Conservation (phyloP, 2,329 filamentous ascomycete species). For the Ceratocystis lukuohia region DNA sequence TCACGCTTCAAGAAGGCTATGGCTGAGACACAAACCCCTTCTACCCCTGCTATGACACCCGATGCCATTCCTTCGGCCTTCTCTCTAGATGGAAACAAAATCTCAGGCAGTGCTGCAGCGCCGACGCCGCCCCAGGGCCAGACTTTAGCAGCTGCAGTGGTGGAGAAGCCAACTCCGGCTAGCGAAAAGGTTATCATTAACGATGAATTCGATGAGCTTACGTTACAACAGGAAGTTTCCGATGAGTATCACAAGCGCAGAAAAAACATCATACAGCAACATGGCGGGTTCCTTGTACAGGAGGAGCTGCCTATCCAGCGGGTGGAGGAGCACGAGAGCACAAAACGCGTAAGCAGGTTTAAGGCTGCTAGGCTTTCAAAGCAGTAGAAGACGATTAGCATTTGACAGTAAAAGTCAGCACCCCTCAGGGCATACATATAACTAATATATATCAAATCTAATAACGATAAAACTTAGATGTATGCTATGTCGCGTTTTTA, state of each 20-base stretch:
- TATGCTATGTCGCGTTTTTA: too few species aligned
- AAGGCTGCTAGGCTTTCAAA: conserved; percentile 53
- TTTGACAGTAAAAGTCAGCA: too few species aligned
- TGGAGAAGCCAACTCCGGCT: conserved; percentile 37
- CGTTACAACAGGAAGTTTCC: conserved; percentile 59
- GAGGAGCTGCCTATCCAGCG: conserved; percentile 54
- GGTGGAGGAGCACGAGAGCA: conserved; percentile 52
- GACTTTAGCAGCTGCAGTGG: conserved; percentile 46
- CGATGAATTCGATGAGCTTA: conserved; percentile 42
- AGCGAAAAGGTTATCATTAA: conserved; percentile 14
- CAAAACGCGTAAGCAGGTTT: conserved; percentile 56
- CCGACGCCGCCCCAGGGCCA: conserved; percentile 28
- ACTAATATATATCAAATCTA: too few species aligned
- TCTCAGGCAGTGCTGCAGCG: conserved; percentile 33
- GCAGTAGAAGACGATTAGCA: conserved; percentile 27
- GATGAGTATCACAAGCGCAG: conserved; percentile 72
- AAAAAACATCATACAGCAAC: conserved; percentile 67
- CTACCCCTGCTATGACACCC: conserved; percentile 13
- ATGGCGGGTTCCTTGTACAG: conserved; percentile 68
- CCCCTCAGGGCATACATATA: too few species aligned
- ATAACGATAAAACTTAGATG: too few species aligned
- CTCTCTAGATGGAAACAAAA: conserved; percentile 15
- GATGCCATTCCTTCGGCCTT: conserved; percentile 16
- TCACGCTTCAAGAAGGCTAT: conserved; percentile 41
- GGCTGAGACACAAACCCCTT: background rate